Evolutionary conservation across 768 basidiomycete genomes (phyloP).

Genomic region (Russula foetens): DNA sequence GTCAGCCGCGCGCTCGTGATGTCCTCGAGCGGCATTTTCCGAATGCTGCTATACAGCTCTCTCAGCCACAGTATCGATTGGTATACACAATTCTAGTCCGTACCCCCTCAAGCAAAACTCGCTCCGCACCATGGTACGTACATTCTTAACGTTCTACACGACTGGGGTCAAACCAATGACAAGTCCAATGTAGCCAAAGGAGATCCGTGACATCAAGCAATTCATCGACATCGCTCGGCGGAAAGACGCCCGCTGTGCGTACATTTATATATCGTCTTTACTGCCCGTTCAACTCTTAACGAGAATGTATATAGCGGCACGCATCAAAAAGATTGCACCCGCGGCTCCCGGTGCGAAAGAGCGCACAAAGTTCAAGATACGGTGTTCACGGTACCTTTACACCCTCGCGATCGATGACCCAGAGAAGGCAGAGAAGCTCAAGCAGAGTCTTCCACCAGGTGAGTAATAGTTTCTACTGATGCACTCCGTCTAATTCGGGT

Average conservation of each 20-base stretch:
- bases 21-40: background rate
- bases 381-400: conserved; percentile 95
- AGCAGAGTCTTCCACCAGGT: conserved; percentile 94
- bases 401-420: conserved; percentile 93
- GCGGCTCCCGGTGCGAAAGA: conserved; percentile 61
- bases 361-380: conserved; percentile 96
- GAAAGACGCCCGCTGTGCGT: conserved; percentile 94
- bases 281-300: conserved; percentile 1
- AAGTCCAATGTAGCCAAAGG: conserved; percentile 64
- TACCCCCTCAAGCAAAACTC: background rate
- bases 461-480: conserved; percentile 26
- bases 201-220: conserved; percentile 97
- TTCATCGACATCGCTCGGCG: conserved; percentile 96
- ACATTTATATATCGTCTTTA: background rate
- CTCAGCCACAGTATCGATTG: conserved; percentile 1
- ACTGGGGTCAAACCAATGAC: background rate
- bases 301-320: conserved; percentile 58
- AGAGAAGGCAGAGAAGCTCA: conserved; percentile 97
- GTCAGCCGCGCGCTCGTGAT: no score
- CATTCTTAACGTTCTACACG: background rate
- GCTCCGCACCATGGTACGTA: conserved; percentile 4
- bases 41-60: conserved; percentile 7
- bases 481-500: background rate
- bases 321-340: conserved; percentile 90
- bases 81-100: background rate